Base-by-base conservation (phyloP, 176 grass and related monocot genomes). In the Hordeum vulgare region DNA sequence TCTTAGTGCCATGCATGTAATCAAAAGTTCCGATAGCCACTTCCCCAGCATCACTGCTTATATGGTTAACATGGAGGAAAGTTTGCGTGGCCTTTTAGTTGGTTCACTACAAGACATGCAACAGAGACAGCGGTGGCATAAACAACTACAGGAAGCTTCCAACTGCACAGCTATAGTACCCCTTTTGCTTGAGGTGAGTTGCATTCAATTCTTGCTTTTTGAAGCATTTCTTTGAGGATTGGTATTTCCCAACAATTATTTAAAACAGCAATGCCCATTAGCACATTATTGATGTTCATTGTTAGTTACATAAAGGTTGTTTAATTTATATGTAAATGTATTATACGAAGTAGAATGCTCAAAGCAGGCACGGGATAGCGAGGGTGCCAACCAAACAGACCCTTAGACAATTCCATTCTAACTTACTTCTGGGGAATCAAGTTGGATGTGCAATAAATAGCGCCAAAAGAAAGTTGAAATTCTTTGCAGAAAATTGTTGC, bases 181-280 rank as follows among this genome's bases (percentile, higher is more conserved):
- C 35, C 87, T 99, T 33, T 90, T 99, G 88, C 97, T 99, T 84
- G 93, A 99, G 85, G 97, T 99, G 37, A 96, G 97, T 89, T 31
- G 3, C 9, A 20, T 74, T 49, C 7, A 53, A 17, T 61, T 85
- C 37, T 12, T 71, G 44, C 53, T 74, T 51, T 6, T 51, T 69
- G 40, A 37, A 76, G 57, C 36, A 59, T 82, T 82, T 44, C 35
- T 83, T 77, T 75, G 71, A 74, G 71, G 42, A 44, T 74, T 74
- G 28, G 84, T 85, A 76, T 13, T 61, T 86, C 24, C 58, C 79
- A 70, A 81, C 37, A 76, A 24, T 83, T 64, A 37, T 85, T 8
- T 61, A 42, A 61, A 71, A 79, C 20, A 83, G 54, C 35, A 73
- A 60, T 27, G 58, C 21, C 9, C 7, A 29, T 86, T 57, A 80